phyloP scores from a whole-genome alignment of 495 filamentous ascomycete species.

The Bathelium albidoporum region DNA sequence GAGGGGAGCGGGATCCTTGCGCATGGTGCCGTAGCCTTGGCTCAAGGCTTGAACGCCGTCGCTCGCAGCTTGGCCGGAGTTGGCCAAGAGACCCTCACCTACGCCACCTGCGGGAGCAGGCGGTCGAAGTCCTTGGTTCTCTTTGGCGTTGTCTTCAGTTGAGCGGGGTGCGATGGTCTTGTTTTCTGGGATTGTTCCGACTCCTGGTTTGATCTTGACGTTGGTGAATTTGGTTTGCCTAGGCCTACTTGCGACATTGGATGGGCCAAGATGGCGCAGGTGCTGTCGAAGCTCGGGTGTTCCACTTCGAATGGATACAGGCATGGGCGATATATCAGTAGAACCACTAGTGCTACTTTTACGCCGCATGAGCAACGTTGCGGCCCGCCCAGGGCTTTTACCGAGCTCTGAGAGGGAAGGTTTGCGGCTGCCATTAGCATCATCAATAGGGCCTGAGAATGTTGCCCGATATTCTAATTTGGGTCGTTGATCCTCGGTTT shows the following conservation, averaged over 20 bases:
- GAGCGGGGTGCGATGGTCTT: constrained; percentile 14
- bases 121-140: constrained; percentile 19
- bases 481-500: constrained; percentile 24
- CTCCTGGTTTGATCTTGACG: constrained; percentile 80
- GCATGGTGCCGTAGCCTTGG: constrained; percentile 54
- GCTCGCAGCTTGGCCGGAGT: constrained; percentile 46
- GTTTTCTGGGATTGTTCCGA: constrained; percentile 22
- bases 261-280: constrained; percentile 82
- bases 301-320: constrained; percentile 21
- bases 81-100: constrained; percentile 41
- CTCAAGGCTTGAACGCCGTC: constrained; percentile 60
- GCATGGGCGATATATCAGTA: constrained; percentile 5
- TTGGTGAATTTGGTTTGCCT: constrained; percentile 72
- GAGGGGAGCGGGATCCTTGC: constrained; percentile 11
- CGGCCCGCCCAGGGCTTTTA: constrained; percentile 10
- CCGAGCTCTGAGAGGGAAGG: constrained; percentile 7
- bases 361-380: constrained; percentile 41
- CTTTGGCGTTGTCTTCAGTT: constrained; percentile 12
- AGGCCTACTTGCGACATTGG: constrained; percentile 77
- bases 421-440: constrained; percentile 7
- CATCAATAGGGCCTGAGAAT: not conserved
- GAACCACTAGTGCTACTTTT: constrained; percentile 26
- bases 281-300: constrained; percentile 66
- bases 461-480: constrained; percentile 27
- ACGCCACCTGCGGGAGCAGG: constrained; percentile 38